Conservation (phyloP, 2,329 filamentous ascomycete species). For the Stromatinia cepivora region DNA sequence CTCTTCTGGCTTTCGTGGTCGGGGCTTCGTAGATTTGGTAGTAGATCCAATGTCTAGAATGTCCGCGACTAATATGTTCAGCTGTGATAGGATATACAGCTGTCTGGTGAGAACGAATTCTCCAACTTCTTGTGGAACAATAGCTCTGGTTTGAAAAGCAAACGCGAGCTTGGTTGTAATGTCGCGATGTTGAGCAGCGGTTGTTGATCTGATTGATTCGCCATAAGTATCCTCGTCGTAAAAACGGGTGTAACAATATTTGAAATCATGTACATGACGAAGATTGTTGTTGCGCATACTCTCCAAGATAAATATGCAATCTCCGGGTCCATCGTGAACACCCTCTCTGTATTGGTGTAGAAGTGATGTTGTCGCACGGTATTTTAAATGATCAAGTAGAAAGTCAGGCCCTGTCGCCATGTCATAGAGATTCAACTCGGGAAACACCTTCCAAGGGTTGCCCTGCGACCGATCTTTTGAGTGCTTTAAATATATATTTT, state of each 20-base stretch:
- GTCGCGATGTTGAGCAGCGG: conserved; percentile 14
- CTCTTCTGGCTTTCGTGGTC: conserved; percentile 40
- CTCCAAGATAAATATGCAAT: conserved; percentile 42
- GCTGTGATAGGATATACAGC: conserved; percentile 41
- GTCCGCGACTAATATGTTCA: conserved; percentile 47
- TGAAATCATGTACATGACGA: conserved; percentile 36
- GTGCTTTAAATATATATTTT: conserved; percentile 43
- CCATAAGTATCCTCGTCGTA: conserved; percentile 43
- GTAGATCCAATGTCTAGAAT: conserved; percentile 46
- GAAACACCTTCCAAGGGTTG: conserved; percentile 44
- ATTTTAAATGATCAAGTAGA: conserved; percentile 44
- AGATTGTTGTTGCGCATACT: conserved; percentile 43
- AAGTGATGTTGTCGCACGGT: conserved; percentile 43
- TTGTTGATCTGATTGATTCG: conserved; percentile 38
- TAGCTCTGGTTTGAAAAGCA: not conserved
- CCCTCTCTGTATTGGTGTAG: conserved; percentile 42
- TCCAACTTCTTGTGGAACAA: conserved; percentile 24
- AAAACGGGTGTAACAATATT: conserved; percentile 45
- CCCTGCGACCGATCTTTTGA: conserved; percentile 43
- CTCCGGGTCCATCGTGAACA: conserved; percentile 41
- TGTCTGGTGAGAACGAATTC: conserved; percentile 45
- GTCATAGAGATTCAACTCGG: conserved; percentile 49
- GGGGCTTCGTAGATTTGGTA: conserved; percentile 32
- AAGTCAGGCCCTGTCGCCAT: conserved; percentile 43
- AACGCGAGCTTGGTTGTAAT: conserved; percentile 36